Conservation (phyloP, 129 eudicot genomes). For the Lactuca sativa region DNA sequence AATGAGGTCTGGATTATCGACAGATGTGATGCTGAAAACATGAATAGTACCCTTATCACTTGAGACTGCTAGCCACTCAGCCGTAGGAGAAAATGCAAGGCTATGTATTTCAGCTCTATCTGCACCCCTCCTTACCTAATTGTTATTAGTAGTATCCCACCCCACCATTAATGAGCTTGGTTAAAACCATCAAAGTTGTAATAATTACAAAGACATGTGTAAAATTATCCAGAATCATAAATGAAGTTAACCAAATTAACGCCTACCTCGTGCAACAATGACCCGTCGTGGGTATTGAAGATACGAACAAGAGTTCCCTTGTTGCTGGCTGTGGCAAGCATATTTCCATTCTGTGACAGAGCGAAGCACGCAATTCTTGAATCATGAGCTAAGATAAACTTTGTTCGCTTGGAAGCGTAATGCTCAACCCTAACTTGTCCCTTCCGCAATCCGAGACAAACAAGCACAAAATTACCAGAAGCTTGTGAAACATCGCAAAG, state of each 20-base stretch:
- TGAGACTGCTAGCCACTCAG: slow-evolving; percentile 86
- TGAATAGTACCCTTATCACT: slow-evolving; percentile 96
- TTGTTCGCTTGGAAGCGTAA: slow-evolving; percentile 64
- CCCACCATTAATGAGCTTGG: slow-evolving; percentile 1
- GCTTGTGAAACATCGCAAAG: slow-evolving; percentile 75
- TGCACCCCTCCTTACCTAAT: slow-evolving; percentile 84
- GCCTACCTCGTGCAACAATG: slow-evolving; percentile 73
- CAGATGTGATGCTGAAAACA: slow-evolving; percentile 65
- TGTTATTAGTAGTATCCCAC: background rate
- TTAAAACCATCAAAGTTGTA: background rate
- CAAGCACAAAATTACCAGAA: slow-evolving; percentile 61
- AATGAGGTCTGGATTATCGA: slow-evolving; percentile 43
- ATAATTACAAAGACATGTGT: too few species aligned
- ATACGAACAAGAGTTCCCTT: slow-evolving; percentile 85
- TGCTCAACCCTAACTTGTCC: slow-evolving; percentile 85
- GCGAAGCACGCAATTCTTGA: slow-evolving; percentile 78
- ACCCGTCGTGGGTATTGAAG: slow-evolving; percentile 64
- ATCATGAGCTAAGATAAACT: slow-evolving; percentile 84
- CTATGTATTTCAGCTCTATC: slow-evolving; percentile 92
- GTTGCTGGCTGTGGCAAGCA: slow-evolving; percentile 81
- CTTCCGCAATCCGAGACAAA: slow-evolving; percentile 78
- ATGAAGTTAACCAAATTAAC: background rate
- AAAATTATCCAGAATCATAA: background rate
- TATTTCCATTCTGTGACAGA: slow-evolving; percentile 64
- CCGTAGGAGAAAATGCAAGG: slow-evolving; percentile 73